These are phyloP conservation scores for Herpetomonas samuelpessoai DNA, from an alignment of 208 protist species.

Conservation along the genomic window DNA sequence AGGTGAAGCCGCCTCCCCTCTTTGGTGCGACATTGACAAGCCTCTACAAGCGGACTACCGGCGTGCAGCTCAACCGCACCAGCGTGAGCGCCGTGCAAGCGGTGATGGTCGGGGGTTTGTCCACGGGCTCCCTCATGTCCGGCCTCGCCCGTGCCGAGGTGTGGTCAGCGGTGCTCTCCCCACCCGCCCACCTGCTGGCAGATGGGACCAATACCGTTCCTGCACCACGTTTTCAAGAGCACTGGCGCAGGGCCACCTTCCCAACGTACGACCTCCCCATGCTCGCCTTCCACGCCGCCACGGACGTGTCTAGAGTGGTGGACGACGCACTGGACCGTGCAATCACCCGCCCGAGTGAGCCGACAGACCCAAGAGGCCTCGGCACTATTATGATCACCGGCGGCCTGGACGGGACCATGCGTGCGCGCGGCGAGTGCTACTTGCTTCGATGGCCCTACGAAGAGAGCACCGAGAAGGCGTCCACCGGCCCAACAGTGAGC, in stretches of 20 bases:
- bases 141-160: not conserved
- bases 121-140: not conserved
- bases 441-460: constrained; percentile 42
- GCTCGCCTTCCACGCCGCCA: constrained; percentile 41
- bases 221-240: not conserved
- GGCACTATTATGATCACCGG: constrained; percentile 53
- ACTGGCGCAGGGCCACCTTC: constrained; percentile 27
- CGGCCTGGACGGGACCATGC: constrained; percentile 52
- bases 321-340: constrained; percentile 2
- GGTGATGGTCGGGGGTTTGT: not conserved
- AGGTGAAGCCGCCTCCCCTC: constrained; percentile 41
- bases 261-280: constrained; percentile 41
- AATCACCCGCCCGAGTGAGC: too few relatives aligned
- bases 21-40: constrained; percentile 46
- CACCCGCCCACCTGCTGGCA: constrained; percentile 18
- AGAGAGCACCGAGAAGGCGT: not conserved
- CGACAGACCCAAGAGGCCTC: too few relatives aligned
- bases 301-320: constrained; percentile 17
- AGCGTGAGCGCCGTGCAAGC: constrained; percentile 2
- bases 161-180: not conserved
- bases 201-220: constrained; percentile 17
- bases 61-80: constrained; percentile 8
- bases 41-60: not conserved
- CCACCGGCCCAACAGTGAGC: constrained; percentile 7
- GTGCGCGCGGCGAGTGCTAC: constrained; percentile 45